Conservation (phyloP, 164 flowering plant genomes). For the Akebia trifoliata region DNA sequence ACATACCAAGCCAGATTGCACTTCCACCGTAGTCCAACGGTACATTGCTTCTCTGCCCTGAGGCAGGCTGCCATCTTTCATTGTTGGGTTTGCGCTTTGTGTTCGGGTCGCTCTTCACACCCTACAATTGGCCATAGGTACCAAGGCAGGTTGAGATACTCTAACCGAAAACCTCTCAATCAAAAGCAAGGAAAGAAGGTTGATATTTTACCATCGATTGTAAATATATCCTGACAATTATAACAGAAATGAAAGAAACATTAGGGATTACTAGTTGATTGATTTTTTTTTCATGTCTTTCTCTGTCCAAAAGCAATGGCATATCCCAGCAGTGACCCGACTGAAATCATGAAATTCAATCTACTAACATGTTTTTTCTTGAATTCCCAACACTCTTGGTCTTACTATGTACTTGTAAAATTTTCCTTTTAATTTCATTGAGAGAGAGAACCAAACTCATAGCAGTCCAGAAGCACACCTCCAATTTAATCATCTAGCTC, state of each 20-base stretch:
- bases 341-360: too few species aligned
- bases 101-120: constrained; percentile 70
- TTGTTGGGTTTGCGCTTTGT: constrained; percentile 32
- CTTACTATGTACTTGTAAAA: too few species aligned
- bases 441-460: too few species aligned
- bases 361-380: too few species aligned
- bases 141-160: constrained; percentile 96
- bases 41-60: constrained; percentile 77
- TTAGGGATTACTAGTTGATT: constrained; percentile 80
- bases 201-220: too few species aligned
- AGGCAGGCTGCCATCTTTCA: constrained; percentile 24
- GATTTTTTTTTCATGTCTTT: constrained; percentile 83
- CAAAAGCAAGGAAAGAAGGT: neutral
- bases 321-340: too few species aligned
- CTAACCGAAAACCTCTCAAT: constrained; percentile 24
- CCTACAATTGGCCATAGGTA: constrained; percentile 92
- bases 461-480: too few species aligned
- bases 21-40: constrained; percentile 82
- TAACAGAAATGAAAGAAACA: neutral
- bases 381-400: too few species aligned
- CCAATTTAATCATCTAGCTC: too few species aligned
- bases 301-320: constrained; percentile 59
- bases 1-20: constrained; percentile 87
- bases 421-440: too few species aligned
- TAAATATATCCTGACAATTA: too few species aligned